Percentiles rank a stretch among this genome's conserved stretches.
Evolutionary conservation across 1,139 yeast genomes (phyloP).

Genomic region (Lodderomyces orthopsilosis): DNA sequence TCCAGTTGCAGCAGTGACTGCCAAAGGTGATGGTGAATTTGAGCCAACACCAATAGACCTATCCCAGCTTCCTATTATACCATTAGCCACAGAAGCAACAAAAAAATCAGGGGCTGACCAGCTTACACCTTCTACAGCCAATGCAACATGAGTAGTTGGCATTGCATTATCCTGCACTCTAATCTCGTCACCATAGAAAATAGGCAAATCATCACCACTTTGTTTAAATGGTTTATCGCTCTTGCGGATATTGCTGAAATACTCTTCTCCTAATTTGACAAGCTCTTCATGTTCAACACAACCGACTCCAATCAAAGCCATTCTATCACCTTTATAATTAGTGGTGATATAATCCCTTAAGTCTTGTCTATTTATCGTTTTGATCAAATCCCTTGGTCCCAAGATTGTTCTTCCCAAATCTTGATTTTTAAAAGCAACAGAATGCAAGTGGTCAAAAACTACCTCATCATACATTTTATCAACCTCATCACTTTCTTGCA

Average conservation of each 20-base stretch:
- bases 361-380: slow-evolving; percentile 73
- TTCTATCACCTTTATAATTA: slow-evolving; percentile 93
- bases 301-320: slow-evolving; percentile 97
- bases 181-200: slow-evolving; percentile 82
- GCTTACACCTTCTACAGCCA: slow-evolving; percentile 96
- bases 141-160: slow-evolving; percentile 88
- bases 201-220: slow-evolving; percentile 79
- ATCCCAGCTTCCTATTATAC: slow-evolving; percentile 97
- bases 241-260: slow-evolving; percentile 72
- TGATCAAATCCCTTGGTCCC: slow-evolving; percentile 90
- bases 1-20: slow-evolving; percentile 70
- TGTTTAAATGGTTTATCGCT: slow-evolving; percentile 64
- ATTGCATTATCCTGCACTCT: slow-evolving; percentile 78
- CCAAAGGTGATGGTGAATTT: slow-evolving; percentile 73
- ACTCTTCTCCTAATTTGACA: slow-evolving; percentile 69
- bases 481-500: slow-evolving; percentile 96
- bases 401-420: slow-evolving; percentile 96
- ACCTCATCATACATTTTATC: slow-evolving; percentile 98
- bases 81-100: slow-evolving; percentile 94
- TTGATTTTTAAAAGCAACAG: slow-evolving; percentile 85
- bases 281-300: slow-evolving; percentile 85
- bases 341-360: slow-evolving; percentile 74
- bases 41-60: slow-evolving; percentile 79
- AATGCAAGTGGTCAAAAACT: slow-evolving; percentile 93
- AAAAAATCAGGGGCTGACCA: slow-evolving; percentile 97